Conservation (phyloP, 306 rosid species). For the Astragalus glycyphyllos region DNA sequence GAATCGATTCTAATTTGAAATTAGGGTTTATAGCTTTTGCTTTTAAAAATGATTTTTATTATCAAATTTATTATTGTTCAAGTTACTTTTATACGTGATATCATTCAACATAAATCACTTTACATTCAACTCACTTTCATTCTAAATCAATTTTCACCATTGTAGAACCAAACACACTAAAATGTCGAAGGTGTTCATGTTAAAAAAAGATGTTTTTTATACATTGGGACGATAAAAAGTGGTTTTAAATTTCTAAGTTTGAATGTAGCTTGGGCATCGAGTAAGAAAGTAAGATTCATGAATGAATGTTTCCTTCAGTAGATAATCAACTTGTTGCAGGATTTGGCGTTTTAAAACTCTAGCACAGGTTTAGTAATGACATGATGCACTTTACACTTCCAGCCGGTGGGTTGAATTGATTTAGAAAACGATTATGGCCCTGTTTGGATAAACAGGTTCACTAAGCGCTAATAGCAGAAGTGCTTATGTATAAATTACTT, state of each 20-base stretch:
- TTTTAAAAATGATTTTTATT: too few species aligned
- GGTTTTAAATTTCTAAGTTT: not conserved
- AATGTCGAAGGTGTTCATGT: not conserved
- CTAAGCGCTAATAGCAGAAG: too few species aligned
- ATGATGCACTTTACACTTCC: not conserved
- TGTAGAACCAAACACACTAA: not conserved
- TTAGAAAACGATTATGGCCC: not conserved
- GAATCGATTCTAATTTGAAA: too few species aligned
- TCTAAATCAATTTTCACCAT: too few species aligned
- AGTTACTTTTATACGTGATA: too few species aligned
- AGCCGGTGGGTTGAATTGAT: not conserved
- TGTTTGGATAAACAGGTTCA: too few species aligned
- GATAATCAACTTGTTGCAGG: not conserved
- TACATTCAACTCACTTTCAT: too few species aligned
- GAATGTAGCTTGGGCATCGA: not conserved
- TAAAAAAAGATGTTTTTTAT: not conserved
- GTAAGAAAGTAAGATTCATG: not conserved
- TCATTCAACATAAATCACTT: too few species aligned
- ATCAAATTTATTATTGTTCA: too few species aligned
- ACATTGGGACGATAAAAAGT: not conserved
- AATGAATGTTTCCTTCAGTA: not conserved
- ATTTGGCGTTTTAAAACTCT: constrained; percentile 5
- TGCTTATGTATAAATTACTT: too few species aligned
- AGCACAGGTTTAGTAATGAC: constrained; percentile 30
- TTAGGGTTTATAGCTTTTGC: too few species aligned